These are phyloP conservation scores for Thraustotheca clavata DNA, from an alignment of 352 stramenopile genomes.

Conservation along the genomic window DNA sequence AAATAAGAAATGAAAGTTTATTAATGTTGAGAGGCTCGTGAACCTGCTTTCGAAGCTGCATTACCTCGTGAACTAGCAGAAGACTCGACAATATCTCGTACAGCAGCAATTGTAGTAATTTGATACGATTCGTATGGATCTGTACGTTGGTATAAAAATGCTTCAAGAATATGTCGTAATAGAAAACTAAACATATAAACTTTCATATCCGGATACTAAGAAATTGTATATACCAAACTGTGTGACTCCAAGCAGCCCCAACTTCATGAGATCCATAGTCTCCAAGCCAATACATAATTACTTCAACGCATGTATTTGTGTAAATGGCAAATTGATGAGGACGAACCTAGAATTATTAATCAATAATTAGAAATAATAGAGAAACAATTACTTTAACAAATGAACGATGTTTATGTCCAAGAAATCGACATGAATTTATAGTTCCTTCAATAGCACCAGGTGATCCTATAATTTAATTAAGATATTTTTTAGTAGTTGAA, in stretches of 20 bases:
- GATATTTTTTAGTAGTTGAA: neutral
- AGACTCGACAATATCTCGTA: constrained; percentile 5
- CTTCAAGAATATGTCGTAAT: constrained; percentile 2
- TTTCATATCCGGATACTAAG: neutral
- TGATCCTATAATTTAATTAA: neutral
- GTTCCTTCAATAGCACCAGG: neutral
- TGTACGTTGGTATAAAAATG: neutral
- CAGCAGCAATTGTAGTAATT: constrained; percentile 2
- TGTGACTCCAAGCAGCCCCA: constrained; percentile 4
- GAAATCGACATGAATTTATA: neutral
- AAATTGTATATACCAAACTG: neutral
- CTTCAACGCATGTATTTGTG: constrained; percentile 13
- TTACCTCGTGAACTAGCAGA: neutral
- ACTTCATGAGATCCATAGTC: neutral
- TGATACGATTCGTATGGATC: constrained; percentile 17
- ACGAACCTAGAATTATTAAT: neutral
- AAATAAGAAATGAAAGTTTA: neutral
- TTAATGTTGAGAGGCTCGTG: neutral
- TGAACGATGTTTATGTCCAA: constrained; percentile 7
- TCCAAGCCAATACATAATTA: constrained; percentile 18
- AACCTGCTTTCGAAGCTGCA: neutral
- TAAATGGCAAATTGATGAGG: constrained; percentile 13
- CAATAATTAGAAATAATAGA: neutral
- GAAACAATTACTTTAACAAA: constrained; percentile 1
- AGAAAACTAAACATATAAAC: neutral